Evolutionary conservation across 1,284 basidiomycete genomes (phyloP).

Genomic region (Neonothopanus nambi): DNA sequence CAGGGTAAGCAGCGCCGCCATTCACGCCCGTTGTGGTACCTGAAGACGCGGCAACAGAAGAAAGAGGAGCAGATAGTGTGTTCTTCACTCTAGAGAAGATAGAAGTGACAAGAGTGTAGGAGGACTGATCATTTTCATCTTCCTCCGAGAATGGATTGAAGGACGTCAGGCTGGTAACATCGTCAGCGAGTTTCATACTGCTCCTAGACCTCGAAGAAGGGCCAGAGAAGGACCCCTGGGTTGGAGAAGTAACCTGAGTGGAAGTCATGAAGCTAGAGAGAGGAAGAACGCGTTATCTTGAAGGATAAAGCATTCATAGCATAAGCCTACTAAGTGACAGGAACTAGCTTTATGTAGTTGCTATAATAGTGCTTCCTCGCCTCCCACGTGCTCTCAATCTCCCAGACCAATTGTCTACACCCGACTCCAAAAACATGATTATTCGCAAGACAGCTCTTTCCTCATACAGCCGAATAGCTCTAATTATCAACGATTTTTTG

Average conservation of each 20-base stretch:
- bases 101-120: constrained; percentile 76
- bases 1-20: constrained; percentile 30
- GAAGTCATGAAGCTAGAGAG: constrained; percentile 19
- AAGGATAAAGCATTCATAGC: too few species aligned
- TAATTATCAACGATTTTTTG: too few species aligned
- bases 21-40: constrained; percentile 27
- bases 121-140: constrained; percentile 82
- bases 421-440: too few species aligned
- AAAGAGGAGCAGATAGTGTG: constrained; percentile 64
- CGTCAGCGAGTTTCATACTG: constrained; percentile 62
- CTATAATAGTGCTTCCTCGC: neutral
- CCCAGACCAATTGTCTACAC: too few species aligned
- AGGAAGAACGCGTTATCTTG: constrained; percentile 20
- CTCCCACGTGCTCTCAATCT: neutral
- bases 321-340: too few species aligned
- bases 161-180: constrained; percentile 71
- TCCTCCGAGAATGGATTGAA: constrained; percentile 87
- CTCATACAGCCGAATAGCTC: too few species aligned
- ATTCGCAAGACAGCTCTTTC: too few species aligned
- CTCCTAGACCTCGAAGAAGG: constrained; percentile 54
- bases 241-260: constrained; percentile 6
- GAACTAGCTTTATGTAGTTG: neutral
- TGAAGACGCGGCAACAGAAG: constrained; percentile 46
- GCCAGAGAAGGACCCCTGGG: constrained; percentile 2
- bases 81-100: constrained; percentile 78